A percentile compares a stretch with the other conserved stretches of the same genome.
Conservation (phyloP, 2,329 filamentous ascomycete species). For the Pseudogymnoascus sp. region DNA sequence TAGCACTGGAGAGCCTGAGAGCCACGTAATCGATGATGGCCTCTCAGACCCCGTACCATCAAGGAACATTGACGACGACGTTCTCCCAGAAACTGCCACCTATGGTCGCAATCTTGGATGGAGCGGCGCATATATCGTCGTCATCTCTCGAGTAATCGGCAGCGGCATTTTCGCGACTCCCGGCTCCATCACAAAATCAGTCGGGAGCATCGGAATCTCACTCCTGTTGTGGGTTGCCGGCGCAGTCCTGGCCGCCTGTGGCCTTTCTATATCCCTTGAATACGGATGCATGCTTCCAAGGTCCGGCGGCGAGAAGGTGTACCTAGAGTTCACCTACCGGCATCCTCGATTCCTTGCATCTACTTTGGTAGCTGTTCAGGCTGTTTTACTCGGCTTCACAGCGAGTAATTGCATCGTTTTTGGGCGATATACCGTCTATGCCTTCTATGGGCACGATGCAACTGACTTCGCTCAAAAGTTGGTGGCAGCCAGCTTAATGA, state of each 20-base stretch:
- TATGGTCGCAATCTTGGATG: constrained; percentile 20
- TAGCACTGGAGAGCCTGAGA: not conserved
- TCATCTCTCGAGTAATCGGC: constrained; percentile 26
- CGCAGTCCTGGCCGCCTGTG: constrained; percentile 36
- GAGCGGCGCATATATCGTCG: constrained; percentile 25
- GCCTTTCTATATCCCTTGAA: constrained; percentile 40
- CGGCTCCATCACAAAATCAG: constrained; percentile 57
- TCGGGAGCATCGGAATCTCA: constrained; percentile 55
- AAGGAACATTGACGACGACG: not conserved
- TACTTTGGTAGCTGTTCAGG: constrained; percentile 46
- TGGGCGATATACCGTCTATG: constrained; percentile 45
- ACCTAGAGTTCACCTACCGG: constrained; percentile 47
- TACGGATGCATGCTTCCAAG: constrained; percentile 40
- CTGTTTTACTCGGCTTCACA: constrained; percentile 44
- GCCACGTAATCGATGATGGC: not conserved
- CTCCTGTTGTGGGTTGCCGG: constrained; percentile 50
- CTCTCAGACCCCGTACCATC: not conserved
- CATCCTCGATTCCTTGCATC: constrained; percentile 47
- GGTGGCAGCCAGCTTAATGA: constrained; percentile 45
- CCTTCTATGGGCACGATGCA: constrained; percentile 31
- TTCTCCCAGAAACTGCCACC: not conserved
- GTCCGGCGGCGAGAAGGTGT: constrained; percentile 47
- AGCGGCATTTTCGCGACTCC: constrained; percentile 38
- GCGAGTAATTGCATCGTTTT: constrained; percentile 47
- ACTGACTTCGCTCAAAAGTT: constrained; percentile 41